phyloP scores from a whole-genome alignment of 345 rosid species.

The Brassica incana region DNA sequence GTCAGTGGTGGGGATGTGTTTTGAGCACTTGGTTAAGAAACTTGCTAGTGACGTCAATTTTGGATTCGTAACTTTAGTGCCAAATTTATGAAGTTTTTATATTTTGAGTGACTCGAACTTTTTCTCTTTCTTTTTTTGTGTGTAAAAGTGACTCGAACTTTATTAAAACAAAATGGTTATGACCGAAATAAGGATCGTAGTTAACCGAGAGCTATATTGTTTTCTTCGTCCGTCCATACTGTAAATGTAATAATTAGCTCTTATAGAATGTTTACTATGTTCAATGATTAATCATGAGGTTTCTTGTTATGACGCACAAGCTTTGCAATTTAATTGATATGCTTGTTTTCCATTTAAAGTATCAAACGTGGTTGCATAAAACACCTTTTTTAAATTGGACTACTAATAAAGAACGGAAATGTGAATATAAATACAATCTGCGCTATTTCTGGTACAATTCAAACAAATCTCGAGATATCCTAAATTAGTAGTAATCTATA shows the following conservation, averaged over 20 bases:
- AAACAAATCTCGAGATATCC: conserved; percentile 9
- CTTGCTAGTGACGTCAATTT: conserved; percentile 31
- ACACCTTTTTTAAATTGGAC: conserved; percentile 12
- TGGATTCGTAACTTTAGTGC: conserved; percentile 19
- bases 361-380: conserved; percentile 31
- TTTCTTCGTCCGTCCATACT: not conserved
- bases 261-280: not conserved
- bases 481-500: conserved; percentile 5
- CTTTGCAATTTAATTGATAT: conserved; percentile 13
- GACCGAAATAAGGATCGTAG: not conserved
- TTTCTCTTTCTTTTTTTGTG: not conserved
- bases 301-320: conserved; percentile 23
- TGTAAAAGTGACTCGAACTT: conserved; percentile 25
- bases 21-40: conserved; percentile 35
- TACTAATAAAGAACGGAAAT: conserved; percentile 8
- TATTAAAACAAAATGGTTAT: not conserved
- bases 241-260: conserved; percentile 6
- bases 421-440: conserved; percentile 1
- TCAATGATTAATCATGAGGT: conserved; percentile 3
- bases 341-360: conserved; percentile 4
- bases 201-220: conserved; percentile 17
- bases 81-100: conserved; percentile 5
- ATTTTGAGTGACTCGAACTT: conserved; percentile 29
- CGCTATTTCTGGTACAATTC: conserved; percentile 29
- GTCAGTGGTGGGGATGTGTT: conserved; percentile 31